Evolutionary conservation across 768 basidiomycete species (phyloP), one percentile per base, ranked within the genome.

Genomic region (Ephemerocybe angulata): DNA sequence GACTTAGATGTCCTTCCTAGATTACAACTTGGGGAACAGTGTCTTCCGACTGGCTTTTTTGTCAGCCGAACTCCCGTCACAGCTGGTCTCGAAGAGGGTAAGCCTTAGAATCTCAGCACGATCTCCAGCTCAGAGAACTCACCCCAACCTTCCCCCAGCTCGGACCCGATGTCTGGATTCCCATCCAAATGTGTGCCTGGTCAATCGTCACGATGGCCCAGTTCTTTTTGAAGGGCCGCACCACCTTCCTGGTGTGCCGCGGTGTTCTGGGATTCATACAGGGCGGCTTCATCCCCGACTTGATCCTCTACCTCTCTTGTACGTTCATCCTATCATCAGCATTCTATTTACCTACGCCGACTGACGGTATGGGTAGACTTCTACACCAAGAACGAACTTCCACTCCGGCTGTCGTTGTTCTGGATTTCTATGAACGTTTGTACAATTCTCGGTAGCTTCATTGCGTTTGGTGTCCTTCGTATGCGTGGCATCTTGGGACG

Each of bases 101-200:
- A 30, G 46, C 27, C 2, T 42, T n/a, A n/a, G n/a, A n/a, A 37
- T 37, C 35, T 22, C 2, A 44, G 13, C 24, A 4, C 42, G 21
- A 22, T 3, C 13, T 21, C 8, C 42, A 19, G 13, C 24, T 8
- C 42, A 25, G 7, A 25, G 8, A 44, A 3, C 42, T 44, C 1
- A 44, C 21, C 17, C 21, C n/a, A 44, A 8, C 10, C 13, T 24
- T 17, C 1, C 3, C 13, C 41, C 47, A 81, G 78, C 58, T 83
- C 35, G 84, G 85, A 2, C 83, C 84, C 3, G 84, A 86, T 64
- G 76, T 80, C 24, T 85, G 81, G 83, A 83, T 84, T 65, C 81
- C 83, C 4, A 76, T 72, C 1, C 82, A 84, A 63, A 81, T 84
- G 70, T 78, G 76, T 50, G 56, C 75, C 17, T 83, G 81, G 81